Percentiles rank a stretch among this genome's conserved stretches.
phyloP scores from a whole-genome alignment of 164 flowering plant genomes.

The Aristolochia contorta region DNA sequence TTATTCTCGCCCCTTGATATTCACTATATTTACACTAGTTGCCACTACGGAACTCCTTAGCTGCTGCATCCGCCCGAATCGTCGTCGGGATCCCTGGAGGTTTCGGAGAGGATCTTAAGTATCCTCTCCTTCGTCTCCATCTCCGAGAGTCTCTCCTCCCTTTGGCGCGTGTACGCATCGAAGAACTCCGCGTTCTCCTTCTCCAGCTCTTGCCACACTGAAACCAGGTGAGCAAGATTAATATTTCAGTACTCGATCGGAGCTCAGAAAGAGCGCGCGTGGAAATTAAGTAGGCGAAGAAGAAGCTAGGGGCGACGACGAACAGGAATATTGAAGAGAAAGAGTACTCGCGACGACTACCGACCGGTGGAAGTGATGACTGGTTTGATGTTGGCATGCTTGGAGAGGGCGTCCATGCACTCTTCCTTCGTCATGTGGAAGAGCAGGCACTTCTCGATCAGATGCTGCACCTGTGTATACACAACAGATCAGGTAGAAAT shows the following conservation, averaged over 20 bases:
- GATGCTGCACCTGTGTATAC: constrained; percentile 74
- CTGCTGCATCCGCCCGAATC: too few species aligned
- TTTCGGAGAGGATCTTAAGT: constrained; percentile 45
- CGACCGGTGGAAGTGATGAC: constrained; percentile 77
- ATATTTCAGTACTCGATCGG: too few species aligned
- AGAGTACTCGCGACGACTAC: neutral
- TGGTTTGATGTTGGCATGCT: constrained; percentile 72
- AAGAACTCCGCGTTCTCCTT: constrained; percentile 89
- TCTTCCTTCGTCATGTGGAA: constrained; percentile 79
- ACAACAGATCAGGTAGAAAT: neutral
- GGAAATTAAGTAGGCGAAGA: too few species aligned
- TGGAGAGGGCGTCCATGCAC: constrained; percentile 83
- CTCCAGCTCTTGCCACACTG: constrained; percentile 91
- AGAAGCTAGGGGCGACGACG: too few species aligned
- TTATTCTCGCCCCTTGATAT: neutral
- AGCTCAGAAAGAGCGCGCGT: too few species aligned
- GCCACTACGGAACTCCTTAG: neutral
- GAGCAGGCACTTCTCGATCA: constrained; percentile 75
- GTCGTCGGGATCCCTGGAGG: constrained; percentile 10
- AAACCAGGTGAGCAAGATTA: too few species aligned
- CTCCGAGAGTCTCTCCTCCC: constrained; percentile 25
- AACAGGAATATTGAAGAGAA: too few species aligned
- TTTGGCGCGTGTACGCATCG: constrained; percentile 38
- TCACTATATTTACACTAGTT: neutral
- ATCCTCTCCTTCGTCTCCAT: constrained; percentile 29